Conservation (phyloP, 225 moss, liverwort and hornwort species). For the Physcomitrium patens region DNA sequence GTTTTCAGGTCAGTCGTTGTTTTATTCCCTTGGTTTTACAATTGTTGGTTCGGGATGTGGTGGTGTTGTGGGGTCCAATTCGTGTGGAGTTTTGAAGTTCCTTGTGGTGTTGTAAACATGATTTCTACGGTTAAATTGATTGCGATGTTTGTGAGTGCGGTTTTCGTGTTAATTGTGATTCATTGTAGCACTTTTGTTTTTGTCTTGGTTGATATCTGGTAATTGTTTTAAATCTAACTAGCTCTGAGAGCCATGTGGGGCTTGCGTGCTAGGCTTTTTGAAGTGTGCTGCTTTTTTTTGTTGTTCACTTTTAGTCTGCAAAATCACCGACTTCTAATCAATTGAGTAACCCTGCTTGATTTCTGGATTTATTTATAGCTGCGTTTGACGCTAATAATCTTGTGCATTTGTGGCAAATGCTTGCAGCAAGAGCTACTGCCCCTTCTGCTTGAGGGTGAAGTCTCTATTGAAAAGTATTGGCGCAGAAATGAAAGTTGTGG, state of each 20-base stretch:
- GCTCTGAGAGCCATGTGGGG: too few relatives aligned
- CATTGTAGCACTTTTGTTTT: too few relatives aligned
- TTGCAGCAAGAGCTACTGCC: conserved; percentile 50
- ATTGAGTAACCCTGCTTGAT: not conserved
- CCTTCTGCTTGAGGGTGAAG: conserved; percentile 47
- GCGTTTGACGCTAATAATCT: not conserved
- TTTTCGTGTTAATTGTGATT: too few relatives aligned
- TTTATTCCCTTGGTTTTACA: not conserved
- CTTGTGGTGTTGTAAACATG: too few relatives aligned
- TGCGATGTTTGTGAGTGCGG: too few relatives aligned
- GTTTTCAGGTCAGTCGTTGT: conserved; percentile 42
- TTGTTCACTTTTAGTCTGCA: too few relatives aligned
- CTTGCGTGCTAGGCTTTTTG: too few relatives aligned
- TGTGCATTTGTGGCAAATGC: not conserved
- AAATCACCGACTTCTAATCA: too few relatives aligned
- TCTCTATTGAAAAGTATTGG: conserved; percentile 50
- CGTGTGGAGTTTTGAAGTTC: not conserved
- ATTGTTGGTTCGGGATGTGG: not conserved
- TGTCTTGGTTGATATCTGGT: too few relatives aligned
- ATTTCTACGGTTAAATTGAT: too few relatives aligned
- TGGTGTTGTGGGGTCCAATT: not conserved
- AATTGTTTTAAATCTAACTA: too few relatives aligned
- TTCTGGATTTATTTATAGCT: not conserved
- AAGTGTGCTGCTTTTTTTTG: too few relatives aligned
- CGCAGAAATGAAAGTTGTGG: conserved; percentile 53